phyloP scores from a whole-genome alignment of 2,329 filamentous ascomycete species.

The Pestalotiopsis sp. region DNA sequence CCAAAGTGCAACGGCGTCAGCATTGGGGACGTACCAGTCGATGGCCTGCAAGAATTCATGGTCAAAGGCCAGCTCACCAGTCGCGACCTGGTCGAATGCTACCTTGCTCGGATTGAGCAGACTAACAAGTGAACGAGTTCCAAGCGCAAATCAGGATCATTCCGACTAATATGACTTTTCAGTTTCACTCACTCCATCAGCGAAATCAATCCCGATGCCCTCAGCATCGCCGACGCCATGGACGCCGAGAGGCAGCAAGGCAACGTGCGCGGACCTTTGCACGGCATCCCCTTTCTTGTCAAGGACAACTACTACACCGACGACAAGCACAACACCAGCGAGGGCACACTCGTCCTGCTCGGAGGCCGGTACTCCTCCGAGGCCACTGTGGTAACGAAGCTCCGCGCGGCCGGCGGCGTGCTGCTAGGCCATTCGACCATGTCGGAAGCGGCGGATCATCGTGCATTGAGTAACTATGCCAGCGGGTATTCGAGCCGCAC shows the following conservation, averaged over 20 bases:
- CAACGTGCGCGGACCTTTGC: constrained; percentile 64
- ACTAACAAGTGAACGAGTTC: constrained; percentile 10
- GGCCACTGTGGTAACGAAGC: constrained; percentile 37
- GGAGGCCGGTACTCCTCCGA: constrained; percentile 66
- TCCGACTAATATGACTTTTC: neutral
- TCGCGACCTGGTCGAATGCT: constrained; percentile 16
- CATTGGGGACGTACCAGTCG: constrained; percentile 20
- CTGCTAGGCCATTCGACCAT: constrained; percentile 73
- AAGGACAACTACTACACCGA: constrained; percentile 54
- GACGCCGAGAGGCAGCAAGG: constrained; percentile 64
- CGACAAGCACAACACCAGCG: neutral
- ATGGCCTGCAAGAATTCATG: constrained; percentile 16
- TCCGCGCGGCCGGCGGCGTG: constrained; percentile 47
- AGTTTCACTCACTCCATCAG: constrained; percentile 52
- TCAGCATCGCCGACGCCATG: constrained; percentile 60
- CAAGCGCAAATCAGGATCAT: neutral
- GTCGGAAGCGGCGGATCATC: constrained; percentile 48
- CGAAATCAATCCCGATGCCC: constrained; percentile 69
- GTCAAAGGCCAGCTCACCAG: constrained; percentile 15
- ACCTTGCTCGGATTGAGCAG: constrained; percentile 17
- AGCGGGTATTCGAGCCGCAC: constrained; percentile 64
- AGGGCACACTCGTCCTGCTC: constrained; percentile 49
- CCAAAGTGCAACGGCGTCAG: constrained; percentile 6
- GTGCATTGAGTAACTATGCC: constrained; percentile 46
- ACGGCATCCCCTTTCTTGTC: constrained; percentile 75